Evolutionary conservation across 768 basidiomycete species (phyloP), one percentile per base, ranked within the genome.

Genomic region (Auriscalpium vulgare): DNA sequence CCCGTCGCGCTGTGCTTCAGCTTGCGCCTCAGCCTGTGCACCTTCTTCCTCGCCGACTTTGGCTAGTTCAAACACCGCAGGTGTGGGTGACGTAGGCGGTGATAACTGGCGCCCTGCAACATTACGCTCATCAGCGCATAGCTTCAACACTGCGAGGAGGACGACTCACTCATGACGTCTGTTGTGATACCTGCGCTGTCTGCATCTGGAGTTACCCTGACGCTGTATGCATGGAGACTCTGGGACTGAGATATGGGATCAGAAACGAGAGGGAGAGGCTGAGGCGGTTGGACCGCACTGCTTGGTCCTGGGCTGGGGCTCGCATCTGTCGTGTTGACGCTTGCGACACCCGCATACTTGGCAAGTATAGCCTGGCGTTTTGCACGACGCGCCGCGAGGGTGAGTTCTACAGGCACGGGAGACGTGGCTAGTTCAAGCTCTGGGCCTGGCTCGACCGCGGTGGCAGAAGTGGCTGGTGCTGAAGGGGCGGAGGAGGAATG

Each of bases 271-370:
- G 80, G 75, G 71, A 76, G 67, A 69, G 75, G 72, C 67, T 76
- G 75, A 79, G 83, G 83, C 82, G 83, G 84, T 65, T 82, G 80
- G 67, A 81, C 80, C 81, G 84, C 83, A 84, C 84, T 86, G 71
- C 81, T 83, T 72, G 81, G 77, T 67, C 79, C 79, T 47, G 82
- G 80, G 65, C 80, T 82, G 37, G 81, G 78, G 62, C 77, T 76
- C 54, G 72, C 69, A 57, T 64, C 68, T 16, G 67, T 58, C 44
- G 61, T 57, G 14, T 54, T 57, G 50, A 62, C 61, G 62, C 76
- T 79, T 54, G 74, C 68, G 54, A 75, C 69, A 14, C 78, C 79
- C 6, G 75, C 63, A 69, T 90, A 87, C 69, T 89, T 91, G 54
- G 88, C 89, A 45, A 88, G 73, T 54, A 94, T 92, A 9, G 87